Evolutionary conservation across 768 basidiomycete genomes (phyloP), one percentile per base, ranked within the genome.

Genomic region (Candolleomyces aberdarensis): DNA sequence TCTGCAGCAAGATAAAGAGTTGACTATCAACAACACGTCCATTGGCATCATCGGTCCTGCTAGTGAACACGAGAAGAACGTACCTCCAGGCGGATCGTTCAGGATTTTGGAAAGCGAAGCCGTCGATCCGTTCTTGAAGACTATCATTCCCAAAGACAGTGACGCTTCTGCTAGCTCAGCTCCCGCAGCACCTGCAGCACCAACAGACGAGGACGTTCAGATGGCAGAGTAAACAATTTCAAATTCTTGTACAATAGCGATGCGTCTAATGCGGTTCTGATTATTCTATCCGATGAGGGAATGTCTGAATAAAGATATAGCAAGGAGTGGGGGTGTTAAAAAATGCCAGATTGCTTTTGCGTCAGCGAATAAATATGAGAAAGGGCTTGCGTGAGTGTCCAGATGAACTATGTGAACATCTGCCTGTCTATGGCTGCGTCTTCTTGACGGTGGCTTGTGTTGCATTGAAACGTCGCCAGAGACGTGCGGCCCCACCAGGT

Each of bases 1-100:
- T 2, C 85, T 99, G 41, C 97, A 98, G 69, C 97, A 99, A 71
- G 97, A 98, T 79, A 99, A 99, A 74, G 94, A 92, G 69, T 87
- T 98, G 59, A 95, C 88, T 17, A 78, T 88, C 66, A 86, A 91
- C 72, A 99, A 99, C 79, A 99, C 97, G 1, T 94, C 92, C 1
- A 87, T 98, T 66, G 96, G 94, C 32, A 92, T 99, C 70, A 81
- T 98, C 61, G 96, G 96, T 10, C 83, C 89, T 11, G 75, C 80
- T 32, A 84, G 88, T 65, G 70, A 74, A 39, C 77, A 86, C 61
- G 88, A 94, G 74, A 79, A 73, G 47, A 71, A 65, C 53, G 77
- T 81, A 3, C 76, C 82, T 29, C 79, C 78, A 63, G 90, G 47
- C 17, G 63, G 61, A n/a, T 56, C 63, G 3, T 64, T 64, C 56